A percentile compares a stretch with the other conserved stretches of the same genome.
Conservation (phyloP, 2,329 filamentous ascomycete genomes). For the Beauveria sp. region DNA sequence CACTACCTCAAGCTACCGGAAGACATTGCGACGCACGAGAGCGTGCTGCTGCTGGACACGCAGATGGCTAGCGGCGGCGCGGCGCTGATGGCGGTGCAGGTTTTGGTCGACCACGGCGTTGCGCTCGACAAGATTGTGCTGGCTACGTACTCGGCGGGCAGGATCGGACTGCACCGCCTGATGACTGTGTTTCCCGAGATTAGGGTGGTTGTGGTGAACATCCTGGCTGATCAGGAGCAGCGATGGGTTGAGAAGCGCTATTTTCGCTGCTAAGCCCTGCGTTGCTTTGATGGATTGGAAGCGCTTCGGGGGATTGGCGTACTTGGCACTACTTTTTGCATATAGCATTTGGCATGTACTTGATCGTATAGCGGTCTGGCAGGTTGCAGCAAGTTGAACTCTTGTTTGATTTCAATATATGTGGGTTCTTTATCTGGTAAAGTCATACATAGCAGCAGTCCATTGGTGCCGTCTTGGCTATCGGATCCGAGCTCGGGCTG, state of each 20-base stretch:
- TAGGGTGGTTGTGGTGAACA: slow-evolving; percentile 74
- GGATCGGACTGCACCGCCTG: slow-evolving; percentile 74
- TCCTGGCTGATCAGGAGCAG: slow-evolving; percentile 74
- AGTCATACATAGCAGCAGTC: neutral
- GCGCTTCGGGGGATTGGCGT: neutral
- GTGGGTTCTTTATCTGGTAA: too few relatives aligned
- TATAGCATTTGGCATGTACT: neutral
- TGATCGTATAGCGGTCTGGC: neutral
- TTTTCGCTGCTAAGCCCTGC: slow-evolving; percentile 62
- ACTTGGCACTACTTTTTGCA: neutral
- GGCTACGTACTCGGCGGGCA: slow-evolving; percentile 85
- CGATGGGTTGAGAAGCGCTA: slow-evolving; percentile 89
- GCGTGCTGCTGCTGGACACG: slow-evolving; percentile 80
- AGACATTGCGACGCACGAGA: slow-evolving; percentile 66
- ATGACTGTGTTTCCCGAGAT: slow-evolving; percentile 85
- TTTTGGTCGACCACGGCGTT: slow-evolving; percentile 92
- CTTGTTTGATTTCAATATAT: neutral
- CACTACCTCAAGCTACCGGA: slow-evolving; percentile 79
- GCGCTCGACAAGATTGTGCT: slow-evolving; percentile 78
- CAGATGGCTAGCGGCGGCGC: slow-evolving; percentile 91
- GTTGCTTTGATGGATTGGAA: neutral
- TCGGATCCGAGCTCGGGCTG: slow-evolving; percentile 4
- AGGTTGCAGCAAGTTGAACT: neutral
- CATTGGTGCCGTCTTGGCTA: neutral
- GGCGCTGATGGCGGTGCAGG: slow-evolving; percentile 86